Evolutionary conservation across 2,329 filamentous ascomycete species (phyloP), one percentile per base, ranked within the genome.

Genomic region (Aspergillus luchuensis): DNA sequence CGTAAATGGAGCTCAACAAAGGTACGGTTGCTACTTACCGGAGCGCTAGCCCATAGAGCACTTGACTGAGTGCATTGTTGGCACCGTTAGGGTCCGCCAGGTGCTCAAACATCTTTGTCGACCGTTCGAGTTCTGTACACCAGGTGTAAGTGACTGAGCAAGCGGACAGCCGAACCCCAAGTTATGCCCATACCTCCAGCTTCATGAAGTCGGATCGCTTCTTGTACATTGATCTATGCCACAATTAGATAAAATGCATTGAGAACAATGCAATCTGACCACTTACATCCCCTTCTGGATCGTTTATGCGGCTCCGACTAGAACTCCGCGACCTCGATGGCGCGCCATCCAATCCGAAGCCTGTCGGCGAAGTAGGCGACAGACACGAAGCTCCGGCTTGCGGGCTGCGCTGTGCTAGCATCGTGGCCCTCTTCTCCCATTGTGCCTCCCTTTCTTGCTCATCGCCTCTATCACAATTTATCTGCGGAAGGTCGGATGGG

Each of bases 351-450:
- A 56, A 52, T 39, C 61, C 57, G 8, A 63, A 47, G 28, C 64
- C 60, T 13, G 56, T 56, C n/a, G 65, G 58, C 52, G 56, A 58
- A 15, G 61, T 43, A 21, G 68, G 65, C 5, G 71, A 66, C 19
- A 67, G 52, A 11, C 80, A 77, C 4, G 83, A 79, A 17, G 58
- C 59, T 64, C 71, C 64, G 74, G 80, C 63, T 6, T 80, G 73
- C 53, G 81, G 78, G 60, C 82, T 81, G 61, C 76, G 83, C 67
- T 85, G 85, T 33, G 91, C 94, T 66, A 98, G 81, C 61, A 96
- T 86, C n/a, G 93, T 97, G 28, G 95, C 95, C 62, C 94, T 85
- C 80, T 91, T 89, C 82, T 98, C 95, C 95, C 95, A 99, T 78
- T 90, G 85, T 61, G 87, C 86, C 80, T 96, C 90, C 55, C 81